A percentile compares a stretch with the other conserved stretches of the same genome.
phyloP scores from a whole-genome alignment of 208 protist species.

The Leishmania major region DNA sequence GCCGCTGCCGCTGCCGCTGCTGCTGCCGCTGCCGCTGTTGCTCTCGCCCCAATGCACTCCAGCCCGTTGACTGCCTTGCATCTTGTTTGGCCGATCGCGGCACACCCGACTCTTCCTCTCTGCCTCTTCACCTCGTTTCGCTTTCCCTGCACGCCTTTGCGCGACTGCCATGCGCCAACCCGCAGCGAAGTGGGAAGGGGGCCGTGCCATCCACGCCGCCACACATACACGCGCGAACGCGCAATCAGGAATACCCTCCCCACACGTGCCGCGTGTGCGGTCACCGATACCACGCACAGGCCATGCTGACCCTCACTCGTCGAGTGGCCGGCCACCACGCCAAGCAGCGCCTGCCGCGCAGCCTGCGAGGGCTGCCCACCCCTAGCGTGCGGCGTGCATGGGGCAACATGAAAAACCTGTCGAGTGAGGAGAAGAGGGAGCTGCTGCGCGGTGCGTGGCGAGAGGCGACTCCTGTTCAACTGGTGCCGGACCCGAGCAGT shows the following conservation, averaged over 20 bases:
- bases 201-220: not conserved
- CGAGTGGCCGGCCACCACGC: constrained; percentile 16
- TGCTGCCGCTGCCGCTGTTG: not conserved
- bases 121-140: not conserved
- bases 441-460: constrained; percentile 61
- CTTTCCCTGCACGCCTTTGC: not conserved
- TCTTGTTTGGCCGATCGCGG: not conserved
- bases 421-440: constrained; percentile 42
- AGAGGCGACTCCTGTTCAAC: constrained; percentile 36
- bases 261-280: not conserved
- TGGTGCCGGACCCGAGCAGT: constrained; percentile 43
- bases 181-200: not conserved
- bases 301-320: constrained; percentile 14
- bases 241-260: not conserved
- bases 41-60: not conserved
- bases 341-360: constrained; percentile 17
- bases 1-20: no score
- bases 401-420: constrained; percentile 42
- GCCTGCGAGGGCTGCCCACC: constrained; percentile 30
- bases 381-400: constrained; percentile 38
- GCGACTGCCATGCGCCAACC: not conserved
- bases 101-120: not conserved
- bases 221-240: not conserved
- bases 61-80: not conserved
- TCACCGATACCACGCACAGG: not conserved